Conservation (phyloP, 495 filamentous ascomycete genomes). For the Pyrenula massariospora region DNA sequence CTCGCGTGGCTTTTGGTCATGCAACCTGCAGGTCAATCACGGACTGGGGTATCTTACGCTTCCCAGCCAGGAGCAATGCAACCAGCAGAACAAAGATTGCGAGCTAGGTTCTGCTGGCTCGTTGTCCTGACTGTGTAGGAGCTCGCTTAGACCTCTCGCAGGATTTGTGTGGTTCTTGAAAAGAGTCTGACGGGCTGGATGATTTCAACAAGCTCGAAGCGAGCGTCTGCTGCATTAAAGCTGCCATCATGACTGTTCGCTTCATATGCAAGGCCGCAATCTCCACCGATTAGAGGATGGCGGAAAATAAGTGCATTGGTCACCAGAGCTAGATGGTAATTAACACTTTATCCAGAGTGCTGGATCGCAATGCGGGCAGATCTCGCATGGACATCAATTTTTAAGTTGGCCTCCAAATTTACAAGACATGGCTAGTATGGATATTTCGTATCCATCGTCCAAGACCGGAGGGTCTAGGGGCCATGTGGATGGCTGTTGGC, state of each 20-base stretch:
- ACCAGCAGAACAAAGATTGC: too few relatives aligned
- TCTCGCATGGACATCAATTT: background rate
- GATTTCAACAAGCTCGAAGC: background rate
- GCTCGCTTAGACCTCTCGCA: background rate
- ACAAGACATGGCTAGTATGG: too few relatives aligned
- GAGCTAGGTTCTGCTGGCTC: too few relatives aligned
- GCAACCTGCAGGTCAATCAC: too few relatives aligned
- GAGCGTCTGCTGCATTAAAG: background rate
- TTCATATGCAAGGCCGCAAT: background rate
- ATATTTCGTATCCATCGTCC: too few relatives aligned
- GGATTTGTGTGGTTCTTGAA: background rate
- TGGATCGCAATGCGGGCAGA: background rate
- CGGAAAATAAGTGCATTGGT: background rate
- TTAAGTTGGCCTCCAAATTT: too few relatives aligned
- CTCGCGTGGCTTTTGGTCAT: background rate
- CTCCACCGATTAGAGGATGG: background rate
- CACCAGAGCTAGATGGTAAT: background rate
- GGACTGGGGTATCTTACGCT: too few relatives aligned
- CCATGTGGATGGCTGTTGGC: too few relatives aligned
- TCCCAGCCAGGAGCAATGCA: too few relatives aligned
- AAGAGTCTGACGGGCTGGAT: background rate
- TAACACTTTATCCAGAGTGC: background rate
- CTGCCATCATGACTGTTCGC: background rate
- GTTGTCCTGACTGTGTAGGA: background rate
- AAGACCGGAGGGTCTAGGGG: too few relatives aligned